These are phyloP conservation scores for Hanseniaspora valbyensis DNA, from an alignment of 805 yeast species.

Conservation along the genomic window DNA sequence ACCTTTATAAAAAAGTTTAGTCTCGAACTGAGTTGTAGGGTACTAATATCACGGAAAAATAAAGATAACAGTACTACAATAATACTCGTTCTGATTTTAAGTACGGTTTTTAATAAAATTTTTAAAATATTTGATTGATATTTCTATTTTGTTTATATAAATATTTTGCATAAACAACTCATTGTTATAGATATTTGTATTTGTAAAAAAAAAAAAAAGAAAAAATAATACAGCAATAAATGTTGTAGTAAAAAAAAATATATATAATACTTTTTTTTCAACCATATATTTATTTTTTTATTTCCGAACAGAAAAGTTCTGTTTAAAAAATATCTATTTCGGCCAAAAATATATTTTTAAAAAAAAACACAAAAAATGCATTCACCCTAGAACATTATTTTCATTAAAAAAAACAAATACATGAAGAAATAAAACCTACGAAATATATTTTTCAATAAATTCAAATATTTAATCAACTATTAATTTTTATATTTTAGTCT, in stretches of 20 bases:
- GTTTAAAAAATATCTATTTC: not conserved
- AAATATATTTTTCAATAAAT: no score
- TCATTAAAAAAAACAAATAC: no score
- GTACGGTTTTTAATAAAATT: slow-evolving; percentile 14
- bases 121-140: no score
- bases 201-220: no score
- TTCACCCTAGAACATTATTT: no score
- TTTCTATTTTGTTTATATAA: not conserved
- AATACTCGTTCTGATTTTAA: slow-evolving; percentile 18
- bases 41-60: slow-evolving; percentile 12
- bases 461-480: not conserved
- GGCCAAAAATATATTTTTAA: no score
- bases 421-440: no score
- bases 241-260: not conserved
- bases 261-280: not conserved
- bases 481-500: not conserved
- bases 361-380: no score
- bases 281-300: not conserved
- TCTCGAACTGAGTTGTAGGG: slow-evolving; percentile 18
- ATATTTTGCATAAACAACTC: not conserved
- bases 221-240: no score
- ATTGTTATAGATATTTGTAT: no score
- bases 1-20: slow-evolving; percentile 10
- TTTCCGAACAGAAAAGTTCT: not conserved
- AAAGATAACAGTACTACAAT: slow-evolving; percentile 17